These are phyloP conservation scores for Phaeosphaeriaceae sp. DNA, from an alignment of 2,329 filamentous ascomycete genomes.

Conservation along the genomic window DNA sequence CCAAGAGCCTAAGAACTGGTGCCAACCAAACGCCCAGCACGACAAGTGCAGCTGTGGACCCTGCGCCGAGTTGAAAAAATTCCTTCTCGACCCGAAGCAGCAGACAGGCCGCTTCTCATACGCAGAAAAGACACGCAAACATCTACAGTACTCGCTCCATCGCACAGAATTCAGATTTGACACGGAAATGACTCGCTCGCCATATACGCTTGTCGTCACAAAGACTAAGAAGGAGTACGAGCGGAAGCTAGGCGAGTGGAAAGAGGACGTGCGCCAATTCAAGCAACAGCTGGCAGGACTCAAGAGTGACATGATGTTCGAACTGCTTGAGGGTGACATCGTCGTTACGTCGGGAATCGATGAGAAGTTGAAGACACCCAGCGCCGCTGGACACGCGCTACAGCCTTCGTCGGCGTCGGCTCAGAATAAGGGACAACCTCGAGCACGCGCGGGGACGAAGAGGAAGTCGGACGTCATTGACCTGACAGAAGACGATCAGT, in stretches of 20 bases:
- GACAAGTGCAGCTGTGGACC: slow-evolving; percentile 9
- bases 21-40: neutral
- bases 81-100: slow-evolving; percentile 8
- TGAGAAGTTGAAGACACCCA: neutral
- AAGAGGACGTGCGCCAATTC: neutral
- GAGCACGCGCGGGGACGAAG: neutral
- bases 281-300: neutral
- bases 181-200: neutral
- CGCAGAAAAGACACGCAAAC: slow-evolving; percentile 6
- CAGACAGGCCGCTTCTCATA: slow-evolving; percentile 7
- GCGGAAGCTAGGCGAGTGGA: slow-evolving; percentile 5
- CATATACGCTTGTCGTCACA: slow-evolving; percentile 10
- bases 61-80: slow-evolving; percentile 1
- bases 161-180: slow-evolving; percentile 10
- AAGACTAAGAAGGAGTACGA: slow-evolving; percentile 13
- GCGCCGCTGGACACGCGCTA: neutral
- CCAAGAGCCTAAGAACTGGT: slow-evolving; percentile 10
- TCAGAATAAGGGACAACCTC: neutral
- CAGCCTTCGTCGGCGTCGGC: neutral
- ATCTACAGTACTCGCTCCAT: slow-evolving; percentile 5
- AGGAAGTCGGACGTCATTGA: slow-evolving; percentile 1
- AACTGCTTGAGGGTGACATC: slow-evolving; percentile 1
- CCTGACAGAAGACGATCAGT: neutral
- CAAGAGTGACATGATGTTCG: neutral
- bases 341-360: neutral